Conservation (phyloP, 2,329 filamentous ascomycete species). For the Xylariaceae sp. region DNA sequence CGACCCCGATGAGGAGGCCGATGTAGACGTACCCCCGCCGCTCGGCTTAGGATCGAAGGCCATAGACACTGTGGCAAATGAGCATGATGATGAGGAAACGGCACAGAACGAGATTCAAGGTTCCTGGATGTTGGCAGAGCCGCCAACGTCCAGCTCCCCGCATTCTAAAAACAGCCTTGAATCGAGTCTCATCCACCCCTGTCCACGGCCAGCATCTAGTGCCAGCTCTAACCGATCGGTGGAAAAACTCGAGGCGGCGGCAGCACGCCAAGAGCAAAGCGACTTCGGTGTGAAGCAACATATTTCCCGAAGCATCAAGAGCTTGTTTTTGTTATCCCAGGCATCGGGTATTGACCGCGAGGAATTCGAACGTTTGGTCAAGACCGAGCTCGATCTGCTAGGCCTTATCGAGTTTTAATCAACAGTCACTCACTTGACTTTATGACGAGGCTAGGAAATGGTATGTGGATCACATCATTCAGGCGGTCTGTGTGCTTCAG, state of each 20-base stretch:
- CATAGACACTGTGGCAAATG: conserved; percentile 24
- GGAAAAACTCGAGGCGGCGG: conserved; percentile 56
- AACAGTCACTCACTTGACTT: neutral
- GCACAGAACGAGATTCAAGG: conserved; percentile 38
- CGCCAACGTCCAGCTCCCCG: conserved; percentile 38
- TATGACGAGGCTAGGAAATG: neutral
- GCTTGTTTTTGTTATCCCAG: conserved; percentile 66
- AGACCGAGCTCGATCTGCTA: conserved; percentile 66
- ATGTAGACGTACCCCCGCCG: conserved; percentile 37
- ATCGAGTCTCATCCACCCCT: conserved; percentile 42
- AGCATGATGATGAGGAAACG: conserved; percentile 26
- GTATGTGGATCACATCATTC: neutral
- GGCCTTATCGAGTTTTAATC: conserved; percentile 58
- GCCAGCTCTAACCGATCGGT: conserved; percentile 57
- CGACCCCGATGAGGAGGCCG: conserved; percentile 67
- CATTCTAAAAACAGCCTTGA: conserved; percentile 38
- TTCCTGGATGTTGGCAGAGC: conserved; percentile 44
- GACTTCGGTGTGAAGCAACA: conserved; percentile 76
- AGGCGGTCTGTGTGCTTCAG: too few species aligned
- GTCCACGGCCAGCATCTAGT: conserved; percentile 57
- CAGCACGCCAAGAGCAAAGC: conserved; percentile 55
- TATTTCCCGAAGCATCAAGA: conserved; percentile 72
- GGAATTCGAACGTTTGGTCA: conserved; percentile 70
- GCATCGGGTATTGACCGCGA: conserved; percentile 67
- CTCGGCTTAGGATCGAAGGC: conserved; percentile 31